phyloP scores from a whole-genome alignment of 2,329 filamentous ascomycete genomes.

The Sclerotinia nivalis region DNA sequence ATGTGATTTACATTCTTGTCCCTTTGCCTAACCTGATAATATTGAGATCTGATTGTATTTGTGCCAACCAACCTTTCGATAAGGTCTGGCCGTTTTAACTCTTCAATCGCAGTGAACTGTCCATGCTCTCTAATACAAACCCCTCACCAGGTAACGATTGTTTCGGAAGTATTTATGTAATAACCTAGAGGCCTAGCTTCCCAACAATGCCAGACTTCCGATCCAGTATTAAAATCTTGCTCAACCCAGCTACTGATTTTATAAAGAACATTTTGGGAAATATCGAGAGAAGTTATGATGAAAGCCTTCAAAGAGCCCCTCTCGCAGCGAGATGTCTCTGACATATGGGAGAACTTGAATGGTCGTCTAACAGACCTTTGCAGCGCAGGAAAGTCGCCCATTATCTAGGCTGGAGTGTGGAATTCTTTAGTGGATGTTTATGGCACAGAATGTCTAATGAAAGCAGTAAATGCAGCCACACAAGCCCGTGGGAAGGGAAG shows the following conservation, averaged over 20 bases:
- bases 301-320: neutral
- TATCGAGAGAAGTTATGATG: neutral
- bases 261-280: neutral
- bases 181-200: too few species aligned
- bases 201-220: too few species aligned
- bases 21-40: too few species aligned
- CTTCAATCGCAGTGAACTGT: too few species aligned
- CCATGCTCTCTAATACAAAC: too few species aligned
- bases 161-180: too few species aligned
- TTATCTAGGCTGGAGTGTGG: constrained; percentile 2
- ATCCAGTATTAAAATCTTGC: too few species aligned
- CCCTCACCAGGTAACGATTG: too few species aligned
- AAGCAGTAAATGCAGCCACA: neutral
- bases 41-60: too few species aligned
- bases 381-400: neutral
- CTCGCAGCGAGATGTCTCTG: constrained; percentile 1
- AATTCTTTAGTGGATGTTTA: neutral
- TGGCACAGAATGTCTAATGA: neutral
- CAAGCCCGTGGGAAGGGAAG: neutral
- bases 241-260: neutral
- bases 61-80: too few species aligned
- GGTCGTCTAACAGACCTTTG: neutral
- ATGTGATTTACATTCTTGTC: too few species aligned
- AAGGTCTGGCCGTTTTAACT: too few species aligned
- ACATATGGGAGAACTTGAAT: neutral